Evolutionary conservation across 1,284 basidiomycete genomes (phyloP), one percentile per base, ranked within the genome.

Genomic region (Sparassis latifolia): DNA sequence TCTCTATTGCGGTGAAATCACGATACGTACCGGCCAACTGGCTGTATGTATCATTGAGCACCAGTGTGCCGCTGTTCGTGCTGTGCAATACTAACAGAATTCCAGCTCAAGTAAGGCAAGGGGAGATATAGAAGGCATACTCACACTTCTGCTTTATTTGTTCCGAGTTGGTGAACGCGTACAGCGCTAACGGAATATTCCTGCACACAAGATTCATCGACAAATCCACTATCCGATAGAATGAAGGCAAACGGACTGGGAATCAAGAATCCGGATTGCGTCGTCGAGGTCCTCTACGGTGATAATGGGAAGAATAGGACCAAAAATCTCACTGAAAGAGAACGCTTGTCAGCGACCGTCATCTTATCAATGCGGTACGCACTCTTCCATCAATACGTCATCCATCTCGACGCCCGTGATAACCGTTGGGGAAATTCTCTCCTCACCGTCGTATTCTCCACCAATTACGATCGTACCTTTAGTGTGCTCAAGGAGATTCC

Each of bases 241-340:
- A 37, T 12, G 7, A 30, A 32, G n/a, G 37, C 20, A 7, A 27
- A 55, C 72, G 33, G 50, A 77, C 76, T 70, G 63, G 0, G 62
- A 55, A 49, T 75, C 75, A 47, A 86, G 66, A 52, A 77, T 74
- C 5, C 67, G 59, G 50, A 83, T 74, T 2, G 79, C 81, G 4
- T 73, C 71, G n/a, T 80, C 73, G 10, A 76, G 58, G 51, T 71
- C 67, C 48, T 78, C 75, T 6, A 87, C 74, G 2, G 82, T 71
- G 3, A 89, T 62, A 46, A 90, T 75, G 3, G 84, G 77, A 2
- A 89, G 63, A 27, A 89, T 64, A 1, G 86, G 86, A 0, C 84
- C 87, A 62, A 89, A 86, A 10, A 84, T 68, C 63, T 87, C 84
- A 45, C 79, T 80, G 54, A 6, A 9, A 44, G 28, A n/a, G 28